Percentiles rank a stretch among this genome's conserved stretches.
These are phyloP conservation scores for Chernovozyma aurita DNA, from an alignment of 1,139 yeast species.

Conservation along the genomic window DNA sequence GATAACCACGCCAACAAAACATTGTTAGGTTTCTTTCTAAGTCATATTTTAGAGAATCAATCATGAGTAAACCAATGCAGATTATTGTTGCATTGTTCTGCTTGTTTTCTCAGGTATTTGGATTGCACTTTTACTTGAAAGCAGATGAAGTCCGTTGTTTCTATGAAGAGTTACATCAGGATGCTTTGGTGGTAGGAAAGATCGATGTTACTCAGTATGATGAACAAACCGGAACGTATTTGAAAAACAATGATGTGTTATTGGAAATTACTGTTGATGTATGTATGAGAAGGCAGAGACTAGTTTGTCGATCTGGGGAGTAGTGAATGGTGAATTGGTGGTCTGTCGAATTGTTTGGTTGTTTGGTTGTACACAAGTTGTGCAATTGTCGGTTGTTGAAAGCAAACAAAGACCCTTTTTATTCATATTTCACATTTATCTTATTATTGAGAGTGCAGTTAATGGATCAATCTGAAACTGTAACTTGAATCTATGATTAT, in stretches of 20 bases:
- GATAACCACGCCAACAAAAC: too few relatives aligned
- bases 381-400: not conserved
- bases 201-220: slow-evolving; percentile 39
- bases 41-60: too few relatives aligned
- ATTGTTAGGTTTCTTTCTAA: too few relatives aligned
- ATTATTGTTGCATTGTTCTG: slow-evolving; percentile 1
- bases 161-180: slow-evolving; percentile 40
- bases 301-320: too few relatives aligned
- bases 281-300: slow-evolving; percentile 9
- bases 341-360: too few relatives aligned
- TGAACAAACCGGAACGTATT: slow-evolving; percentile 27
- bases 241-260: slow-evolving; percentile 27
- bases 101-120: slow-evolving; percentile 12
- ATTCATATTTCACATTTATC: too few relatives aligned
- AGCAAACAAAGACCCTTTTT: too few relatives aligned
- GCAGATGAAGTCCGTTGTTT: slow-evolving; percentile 46
- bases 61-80: not conserved
- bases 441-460: too few relatives aligned
- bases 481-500: too few relatives aligned
- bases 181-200: slow-evolving; percentile 43
- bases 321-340: too few relatives aligned
- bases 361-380: too few relatives aligned
- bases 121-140: slow-evolving; percentile 42
- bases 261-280: slow-evolving; percentile 37
- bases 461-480: too few relatives aligned